These are phyloP conservation scores for Saururus chinensis DNA, from an alignment of 164 flowering plant species.

Conservation along the genomic window DNA sequence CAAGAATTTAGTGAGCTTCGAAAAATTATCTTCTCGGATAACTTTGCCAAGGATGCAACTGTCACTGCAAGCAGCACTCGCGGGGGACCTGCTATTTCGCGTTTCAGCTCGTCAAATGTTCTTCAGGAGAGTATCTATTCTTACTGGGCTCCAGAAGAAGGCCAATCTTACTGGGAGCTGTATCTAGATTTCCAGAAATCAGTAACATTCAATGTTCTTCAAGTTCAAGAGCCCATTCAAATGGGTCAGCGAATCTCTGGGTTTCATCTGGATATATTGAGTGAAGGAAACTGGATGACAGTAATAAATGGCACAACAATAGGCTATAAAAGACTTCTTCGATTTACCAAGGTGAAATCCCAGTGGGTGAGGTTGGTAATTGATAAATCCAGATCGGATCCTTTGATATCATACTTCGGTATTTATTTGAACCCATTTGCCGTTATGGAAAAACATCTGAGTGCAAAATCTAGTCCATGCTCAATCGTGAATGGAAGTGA, in stretches of 20 bases:
- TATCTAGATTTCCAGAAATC: slow-evolving; percentile 33
- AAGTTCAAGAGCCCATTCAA: slow-evolving; percentile 83
- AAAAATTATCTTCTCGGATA: slow-evolving; percentile 50
- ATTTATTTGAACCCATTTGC: slow-evolving; percentile 49
- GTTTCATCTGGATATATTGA: slow-evolving; percentile 54
- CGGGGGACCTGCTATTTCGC: slow-evolving; percentile 33
- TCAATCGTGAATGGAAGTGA: slow-evolving; percentile 19
- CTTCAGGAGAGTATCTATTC: slow-evolving; percentile 45
- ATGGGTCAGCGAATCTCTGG: slow-evolving; percentile 72
- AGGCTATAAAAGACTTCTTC: slow-evolving; percentile 63
- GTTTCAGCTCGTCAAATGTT: slow-evolving; percentile 34
- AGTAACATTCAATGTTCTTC: slow-evolving; percentile 55
- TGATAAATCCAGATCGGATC: slow-evolving; percentile 57
- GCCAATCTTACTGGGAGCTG: slow-evolving; percentile 40
- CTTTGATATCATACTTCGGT: slow-evolving; percentile 61
- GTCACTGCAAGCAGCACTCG: slow-evolving; percentile 57
- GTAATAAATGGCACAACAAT: slow-evolving; percentile 60
- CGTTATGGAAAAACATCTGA: slow-evolving; percentile 7
- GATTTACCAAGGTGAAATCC: slow-evolving; percentile 37
- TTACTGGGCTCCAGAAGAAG: slow-evolving; percentile 85
- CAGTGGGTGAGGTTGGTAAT: slow-evolving; percentile 48
- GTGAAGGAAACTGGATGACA: slow-evolving; percentile 40
- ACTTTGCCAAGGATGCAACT: slow-evolving; percentile 48
- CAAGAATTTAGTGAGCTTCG: slow-evolving; percentile 53
- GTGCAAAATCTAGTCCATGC: slow-evolving; percentile 1